Evolutionary conservation across 495 filamentous ascomycete genomes (phyloP), one percentile per base, ranked within the genome.

Genomic region (Talaromyces wortmannii): DNA sequence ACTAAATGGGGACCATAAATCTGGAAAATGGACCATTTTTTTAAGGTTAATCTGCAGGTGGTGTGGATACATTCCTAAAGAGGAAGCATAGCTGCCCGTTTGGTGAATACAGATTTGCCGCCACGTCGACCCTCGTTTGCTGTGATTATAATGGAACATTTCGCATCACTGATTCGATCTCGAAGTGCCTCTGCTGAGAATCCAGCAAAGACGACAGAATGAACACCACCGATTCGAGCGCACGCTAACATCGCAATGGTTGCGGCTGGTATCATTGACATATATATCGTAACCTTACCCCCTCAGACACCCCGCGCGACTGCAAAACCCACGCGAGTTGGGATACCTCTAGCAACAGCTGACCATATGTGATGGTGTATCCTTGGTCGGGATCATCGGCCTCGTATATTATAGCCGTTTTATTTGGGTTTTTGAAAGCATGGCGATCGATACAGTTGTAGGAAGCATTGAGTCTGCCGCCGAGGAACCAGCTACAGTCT

Each of bases 121-220:
- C 83, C 58, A 78, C 83, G 65, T 75, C 73, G 10, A 59, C 55
- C 40, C 77, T 81, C 23, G 75, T 63, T 52, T 7, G 86, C 86
- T 2, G 90, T 91, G 57, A 92, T 72, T 42, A 95, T 78, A 18
- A 79, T 77, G 15, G 77, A 76, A 12, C 90, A 85, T 52, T 78
- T 73, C 0, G 81, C 87, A 0, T 85, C 84, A 44, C 89, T 83
- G 48, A 92, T 89, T 16, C 89, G 76, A 63, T 91, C 88, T 8
- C 87, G 87, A 31, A 90, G 71, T 3, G 89, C 83, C 7, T 73
- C 70, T 7, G 88, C 67, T 0, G 86, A 87, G 58, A 95, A 95
- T 2, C 89, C 89, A n/a, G 86, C 90, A 62, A 92, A 95, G 2
- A 95, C 89, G n/a, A 91, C 87, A 3, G 86, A 79, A 59, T 95